Evolutionary conservation across 805 yeast genomes (phyloP).

Genomic region (Wickerhamomyces queroliae): DNA sequence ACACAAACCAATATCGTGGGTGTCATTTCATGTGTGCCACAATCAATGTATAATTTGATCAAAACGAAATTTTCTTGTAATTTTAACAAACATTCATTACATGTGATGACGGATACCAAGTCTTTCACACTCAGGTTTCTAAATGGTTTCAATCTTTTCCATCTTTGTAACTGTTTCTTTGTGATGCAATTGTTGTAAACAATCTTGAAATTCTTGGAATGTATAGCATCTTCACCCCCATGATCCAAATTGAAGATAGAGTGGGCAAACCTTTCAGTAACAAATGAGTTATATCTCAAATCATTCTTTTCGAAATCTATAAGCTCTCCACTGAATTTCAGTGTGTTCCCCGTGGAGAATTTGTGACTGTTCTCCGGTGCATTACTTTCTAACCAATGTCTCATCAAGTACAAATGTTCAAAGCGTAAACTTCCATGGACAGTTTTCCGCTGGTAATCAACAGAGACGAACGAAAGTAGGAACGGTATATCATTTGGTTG

Average conservation of each 20-base stretch:
- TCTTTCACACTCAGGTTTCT: conserved; percentile 3
- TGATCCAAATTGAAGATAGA: neutral
- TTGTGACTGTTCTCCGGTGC: neutral
- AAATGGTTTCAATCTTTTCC: conserved; percentile 18
- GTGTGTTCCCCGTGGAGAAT: neutral
- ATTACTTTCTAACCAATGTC: neutral
- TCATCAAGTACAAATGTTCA: neutral
- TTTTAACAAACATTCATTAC: conserved; percentile 11
- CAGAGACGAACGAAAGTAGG: conserved; percentile 5
- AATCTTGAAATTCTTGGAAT: conserved; percentile 3
- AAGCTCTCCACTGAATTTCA: conserved; percentile 9
- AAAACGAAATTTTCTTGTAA: conserved; percentile 12
- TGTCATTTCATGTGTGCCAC: neutral
- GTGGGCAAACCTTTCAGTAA: conserved; percentile 1
- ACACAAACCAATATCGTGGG: conserved; percentile 14
- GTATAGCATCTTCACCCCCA: neutral
- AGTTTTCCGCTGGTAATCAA: conserved; percentile 1
- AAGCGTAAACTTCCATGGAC: conserved; percentile 4
- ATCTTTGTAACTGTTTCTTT: conserved; percentile 14
- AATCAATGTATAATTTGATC: conserved; percentile 9
- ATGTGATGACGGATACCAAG: conserved; percentile 6
- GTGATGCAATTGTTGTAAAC: conserved; percentile 7
- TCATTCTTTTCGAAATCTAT: conserved; percentile 18
- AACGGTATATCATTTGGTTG: neutral
- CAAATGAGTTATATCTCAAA: conserved; percentile 7